These are phyloP conservation scores for Teratosphaeria pseudoeucalypti DNA, from an alignment of 2,329 filamentous ascomycete species.

Conservation along the genomic window DNA sequence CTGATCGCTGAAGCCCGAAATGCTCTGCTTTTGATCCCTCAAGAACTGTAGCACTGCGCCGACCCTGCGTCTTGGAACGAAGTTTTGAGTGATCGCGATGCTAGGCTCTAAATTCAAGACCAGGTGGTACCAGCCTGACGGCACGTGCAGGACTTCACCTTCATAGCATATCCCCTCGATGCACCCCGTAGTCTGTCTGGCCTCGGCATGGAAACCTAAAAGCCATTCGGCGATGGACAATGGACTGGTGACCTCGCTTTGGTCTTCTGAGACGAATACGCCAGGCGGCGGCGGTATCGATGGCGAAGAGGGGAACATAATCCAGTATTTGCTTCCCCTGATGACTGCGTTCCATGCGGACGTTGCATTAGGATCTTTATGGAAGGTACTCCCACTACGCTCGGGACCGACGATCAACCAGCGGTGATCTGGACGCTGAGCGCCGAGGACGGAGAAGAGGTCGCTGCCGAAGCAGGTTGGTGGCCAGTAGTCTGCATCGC, in stretches of 20 bases:
- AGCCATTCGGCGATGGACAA: constrained; percentile 97
- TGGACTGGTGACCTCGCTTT: constrained; percentile 86
- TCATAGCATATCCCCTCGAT: constrained; percentile 72
- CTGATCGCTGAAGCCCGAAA: constrained; percentile 71
- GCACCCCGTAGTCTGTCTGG: constrained; percentile 64
- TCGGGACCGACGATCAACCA: constrained; percentile 89
- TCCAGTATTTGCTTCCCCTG: constrained; percentile 90
- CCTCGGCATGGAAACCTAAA: constrained; percentile 76
- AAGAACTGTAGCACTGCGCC: constrained; percentile 69
- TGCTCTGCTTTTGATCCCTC: constrained; percentile 69
- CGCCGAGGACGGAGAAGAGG: constrained; percentile 66
- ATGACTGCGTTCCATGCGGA: constrained; percentile 93
- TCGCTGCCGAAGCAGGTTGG: constrained; percentile 80
- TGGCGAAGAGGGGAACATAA: constrained; percentile 78
- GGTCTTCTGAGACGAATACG: constrained; percentile 79
- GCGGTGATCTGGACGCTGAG: constrained; percentile 72
- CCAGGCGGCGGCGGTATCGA: constrained; percentile 62
- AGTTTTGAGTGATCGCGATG: constrained; percentile 91
- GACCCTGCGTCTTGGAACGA: constrained; percentile 68
- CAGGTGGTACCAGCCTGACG: constrained; percentile 92
- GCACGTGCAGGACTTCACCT: constrained; percentile 85
- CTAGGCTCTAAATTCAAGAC: constrained; percentile 80
- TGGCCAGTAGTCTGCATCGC: constrained; percentile 58
- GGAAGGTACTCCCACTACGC: constrained; percentile 84
- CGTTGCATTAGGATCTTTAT: constrained; percentile 65